Evolutionary conservation across 1,284 basidiomycete genomes (phyloP).

Genomic region (Stereum hirsutum): DNA sequence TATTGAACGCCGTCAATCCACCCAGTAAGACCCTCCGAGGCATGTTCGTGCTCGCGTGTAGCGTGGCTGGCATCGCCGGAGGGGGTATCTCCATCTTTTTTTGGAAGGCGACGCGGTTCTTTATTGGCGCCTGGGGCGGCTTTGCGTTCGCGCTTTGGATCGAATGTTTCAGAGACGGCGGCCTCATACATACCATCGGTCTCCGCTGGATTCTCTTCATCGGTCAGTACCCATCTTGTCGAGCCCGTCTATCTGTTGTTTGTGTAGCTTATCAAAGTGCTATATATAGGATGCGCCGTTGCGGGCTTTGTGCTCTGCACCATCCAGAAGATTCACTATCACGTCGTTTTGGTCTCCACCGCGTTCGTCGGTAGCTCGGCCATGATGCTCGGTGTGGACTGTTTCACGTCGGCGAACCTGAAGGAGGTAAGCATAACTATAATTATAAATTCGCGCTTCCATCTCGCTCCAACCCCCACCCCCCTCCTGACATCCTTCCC

Average conservation of each 20-base stretch:
- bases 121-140: constrained; percentile 85
- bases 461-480: too few relatives aligned
- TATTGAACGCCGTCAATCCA: constrained; percentile 72
- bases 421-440: constrained; percentile 62
- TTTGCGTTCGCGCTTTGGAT: constrained; percentile 84
- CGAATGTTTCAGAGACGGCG: constrained; percentile 76
- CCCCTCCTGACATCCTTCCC: too few relatives aligned
- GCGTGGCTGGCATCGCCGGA: constrained; percentile 75
- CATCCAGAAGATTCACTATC: constrained; percentile 58
- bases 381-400: constrained; percentile 89
- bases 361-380: constrained; percentile 89
- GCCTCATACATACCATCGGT: constrained; percentile 68
- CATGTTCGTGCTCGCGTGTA: constrained; percentile 80
- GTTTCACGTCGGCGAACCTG: constrained; percentile 82
- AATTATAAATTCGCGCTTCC: constrained; percentile 4
- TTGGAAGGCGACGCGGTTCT: constrained; percentile 80
- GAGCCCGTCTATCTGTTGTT: constrained; percentile 10
- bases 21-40: constrained; percentile 76
- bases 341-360: constrained; percentile 74
- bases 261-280: constrained; percentile 31
- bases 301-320: constrained; percentile 41
- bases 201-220: constrained; percentile 86
- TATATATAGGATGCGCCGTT: constrained; percentile 23
- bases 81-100: constrained; percentile 85
- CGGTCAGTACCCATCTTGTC: constrained; percentile 33